A percentile compares a stretch with the other conserved stretches of the same genome.
These are phyloP conservation scores for Ophiostoma fasciatum DNA, from an alignment of 2,329 filamentous ascomycete genomes.

Conservation along the genomic window DNA sequence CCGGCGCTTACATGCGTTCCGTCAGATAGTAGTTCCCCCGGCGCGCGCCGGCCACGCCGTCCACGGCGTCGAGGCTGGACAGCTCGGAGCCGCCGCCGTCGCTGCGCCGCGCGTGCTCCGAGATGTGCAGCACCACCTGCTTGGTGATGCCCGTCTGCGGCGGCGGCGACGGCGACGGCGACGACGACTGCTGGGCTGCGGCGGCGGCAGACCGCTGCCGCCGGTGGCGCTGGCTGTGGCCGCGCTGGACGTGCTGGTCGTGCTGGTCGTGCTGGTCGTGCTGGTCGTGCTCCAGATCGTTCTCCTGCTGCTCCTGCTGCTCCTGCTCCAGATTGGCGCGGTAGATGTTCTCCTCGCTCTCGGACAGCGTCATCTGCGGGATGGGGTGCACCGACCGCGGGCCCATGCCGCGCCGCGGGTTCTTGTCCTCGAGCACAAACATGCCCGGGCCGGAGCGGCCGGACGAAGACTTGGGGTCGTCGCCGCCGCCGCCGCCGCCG, in stretches of 20 bases:
- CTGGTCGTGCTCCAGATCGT: background rate
- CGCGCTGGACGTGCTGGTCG: background rate
- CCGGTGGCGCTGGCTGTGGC: no score
- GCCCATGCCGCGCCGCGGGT: slow-evolving; percentile 15
- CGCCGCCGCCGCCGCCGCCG: background rate
- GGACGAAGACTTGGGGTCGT: slow-evolving; percentile 4
- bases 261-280: background rate
- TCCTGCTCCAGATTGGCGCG: no score
- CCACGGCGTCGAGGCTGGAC: background rate
- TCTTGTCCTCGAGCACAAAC: slow-evolving; percentile 16
- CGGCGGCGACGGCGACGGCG: background rate
- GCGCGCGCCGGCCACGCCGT: slow-evolving; percentile 5
- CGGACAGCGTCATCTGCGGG: slow-evolving; percentile 15
- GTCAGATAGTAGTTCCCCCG: slow-evolving; percentile 10
- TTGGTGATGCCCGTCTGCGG: slow-evolving; percentile 10
- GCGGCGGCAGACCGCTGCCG: background rate
- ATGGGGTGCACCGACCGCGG: slow-evolving; percentile 16
- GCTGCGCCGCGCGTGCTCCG: slow-evolving; percentile 7
- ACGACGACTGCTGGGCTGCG: background rate
- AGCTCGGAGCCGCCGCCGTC: background rate
- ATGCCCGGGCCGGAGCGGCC: slow-evolving; percentile 7
- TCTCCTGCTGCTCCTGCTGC: slow-evolving; percentile 5
- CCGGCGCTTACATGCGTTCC: background rate
- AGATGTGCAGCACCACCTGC: slow-evolving; percentile 8
- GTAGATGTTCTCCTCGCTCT: slow-evolving; percentile 16